A percentile compares a stretch with the other conserved stretches of the same genome.
phyloP scores from a whole-genome alignment of 2,329 filamentous ascomycete genomes.

The Zymoseptoria crescenta region DNA sequence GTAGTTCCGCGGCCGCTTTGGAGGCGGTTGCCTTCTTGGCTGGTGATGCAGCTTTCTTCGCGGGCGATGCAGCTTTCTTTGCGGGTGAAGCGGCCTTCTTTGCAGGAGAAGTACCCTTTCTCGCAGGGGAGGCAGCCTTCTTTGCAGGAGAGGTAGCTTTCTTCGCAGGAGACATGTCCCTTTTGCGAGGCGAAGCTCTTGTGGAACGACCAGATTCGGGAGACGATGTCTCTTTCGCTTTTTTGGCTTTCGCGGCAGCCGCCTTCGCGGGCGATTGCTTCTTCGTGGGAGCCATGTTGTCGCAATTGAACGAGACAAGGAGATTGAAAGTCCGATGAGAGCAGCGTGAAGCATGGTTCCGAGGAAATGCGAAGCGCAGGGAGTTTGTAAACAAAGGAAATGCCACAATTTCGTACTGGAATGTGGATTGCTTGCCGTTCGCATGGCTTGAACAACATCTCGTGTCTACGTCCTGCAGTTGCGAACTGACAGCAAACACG shows the following conservation, averaged over 20 bases:
- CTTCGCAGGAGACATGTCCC: not conserved
- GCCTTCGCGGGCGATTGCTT: not conserved
- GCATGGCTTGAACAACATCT: not conserved
- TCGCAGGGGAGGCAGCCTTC: conserved; percentile 1
- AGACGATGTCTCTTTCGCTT: not conserved
- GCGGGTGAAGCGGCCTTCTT: not conserved
- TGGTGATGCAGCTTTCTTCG: not conserved
- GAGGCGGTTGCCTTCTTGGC: not conserved
- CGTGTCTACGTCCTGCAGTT: not conserved
- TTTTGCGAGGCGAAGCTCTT: not conserved
- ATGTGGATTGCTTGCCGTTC: conserved; percentile 2
- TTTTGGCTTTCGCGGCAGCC: not conserved
- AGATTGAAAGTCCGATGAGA: not conserved
- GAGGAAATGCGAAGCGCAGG: not conserved
- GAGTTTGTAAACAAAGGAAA: conserved; percentile 4
- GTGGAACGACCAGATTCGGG: not conserved
- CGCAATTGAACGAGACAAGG: not conserved
- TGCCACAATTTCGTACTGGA: conserved; percentile 3
- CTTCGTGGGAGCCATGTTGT: not conserved
- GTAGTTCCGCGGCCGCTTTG: conserved; percentile 2
- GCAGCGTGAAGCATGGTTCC: not conserved
- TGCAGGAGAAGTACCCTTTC: not conserved
- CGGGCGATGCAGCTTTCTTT: not conserved
- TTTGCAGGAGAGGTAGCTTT: conserved; percentile 1
- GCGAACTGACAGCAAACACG: not conserved